Evolutionary conservation across 495 filamentous ascomycete species (phyloP).

Genomic region (Xylaria grammica): DNA sequence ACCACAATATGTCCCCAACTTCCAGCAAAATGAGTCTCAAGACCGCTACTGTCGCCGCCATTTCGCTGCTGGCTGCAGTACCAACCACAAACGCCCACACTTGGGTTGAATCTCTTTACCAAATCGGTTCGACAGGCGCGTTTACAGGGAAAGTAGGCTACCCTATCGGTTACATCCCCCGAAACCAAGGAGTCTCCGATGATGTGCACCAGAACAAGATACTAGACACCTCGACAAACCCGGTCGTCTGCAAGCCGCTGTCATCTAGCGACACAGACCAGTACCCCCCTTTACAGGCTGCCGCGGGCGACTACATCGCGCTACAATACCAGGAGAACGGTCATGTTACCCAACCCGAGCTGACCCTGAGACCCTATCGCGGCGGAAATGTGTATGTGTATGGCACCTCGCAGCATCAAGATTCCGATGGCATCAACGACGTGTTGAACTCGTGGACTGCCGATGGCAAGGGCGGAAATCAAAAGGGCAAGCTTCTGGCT

Average conservation of each 20-base stretch:
- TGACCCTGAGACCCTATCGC: conserved; percentile 66
- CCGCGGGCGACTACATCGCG: conserved; percentile 71
- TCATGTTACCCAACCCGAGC: conserved; percentile 72
- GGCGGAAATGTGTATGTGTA: conserved; percentile 82
- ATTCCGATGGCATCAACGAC: conserved; percentile 64
- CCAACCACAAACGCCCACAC: conserved; percentile 62
- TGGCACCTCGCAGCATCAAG: conserved; percentile 65
- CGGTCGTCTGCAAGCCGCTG: conserved; percentile 48
- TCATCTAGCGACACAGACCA: conserved; percentile 58
- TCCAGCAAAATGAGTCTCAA: conserved; percentile 24
- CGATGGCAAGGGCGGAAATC: conserved; percentile 77
- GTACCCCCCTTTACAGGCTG: conserved; percentile 68
- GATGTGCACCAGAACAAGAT: conserved; percentile 43
- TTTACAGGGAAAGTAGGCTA: conserved; percentile 73
- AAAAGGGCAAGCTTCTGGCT: conserved; percentile 72
- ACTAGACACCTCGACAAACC: conserved; percentile 45
- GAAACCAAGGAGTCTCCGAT: conserved; percentile 58
- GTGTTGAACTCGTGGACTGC: conserved; percentile 76
- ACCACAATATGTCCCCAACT: background rate
- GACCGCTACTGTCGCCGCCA: conserved; percentile 26
- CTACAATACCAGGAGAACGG: conserved; percentile 85
- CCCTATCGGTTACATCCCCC: conserved; percentile 63
- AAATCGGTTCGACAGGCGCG: conserved; percentile 74
- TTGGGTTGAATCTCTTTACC: conserved; percentile 77
- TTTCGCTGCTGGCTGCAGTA: conserved; percentile 43